phyloP scores from a whole-genome alignment of 163 green algal genomes.

The Volvox carteri region DNA sequence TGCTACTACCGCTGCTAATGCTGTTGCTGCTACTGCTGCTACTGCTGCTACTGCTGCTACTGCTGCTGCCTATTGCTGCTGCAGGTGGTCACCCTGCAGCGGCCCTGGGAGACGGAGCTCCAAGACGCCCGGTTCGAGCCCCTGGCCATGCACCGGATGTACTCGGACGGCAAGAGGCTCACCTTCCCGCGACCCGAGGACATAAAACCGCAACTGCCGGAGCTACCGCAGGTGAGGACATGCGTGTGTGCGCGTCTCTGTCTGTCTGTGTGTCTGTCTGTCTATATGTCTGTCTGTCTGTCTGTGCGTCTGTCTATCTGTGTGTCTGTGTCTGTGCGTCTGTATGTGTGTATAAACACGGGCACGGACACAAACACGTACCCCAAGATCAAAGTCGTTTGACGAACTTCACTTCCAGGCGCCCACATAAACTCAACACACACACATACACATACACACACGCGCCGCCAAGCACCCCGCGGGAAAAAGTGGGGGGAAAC shows the following conservation, averaged over 20 bases:
- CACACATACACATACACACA: too few species aligned
- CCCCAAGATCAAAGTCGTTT: too few species aligned
- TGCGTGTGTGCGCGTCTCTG: not conserved
- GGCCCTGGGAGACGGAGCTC: slow-evolving; percentile 32
- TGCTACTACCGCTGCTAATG: not conserved
- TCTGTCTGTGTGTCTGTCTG: not conserved
- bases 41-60: not conserved
- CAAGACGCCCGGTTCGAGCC: not conserved
- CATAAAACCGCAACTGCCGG: not conserved
- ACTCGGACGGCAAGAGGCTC: not conserved
- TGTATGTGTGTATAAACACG: too few species aligned
- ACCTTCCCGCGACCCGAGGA: not conserved
- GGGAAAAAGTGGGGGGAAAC: too few species aligned
- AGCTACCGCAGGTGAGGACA: slow-evolving; percentile 23
- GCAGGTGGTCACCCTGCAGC: slow-evolving; percentile 49
- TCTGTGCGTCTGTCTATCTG: not conserved
- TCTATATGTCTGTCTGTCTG: not conserved
- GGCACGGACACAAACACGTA: too few species aligned
- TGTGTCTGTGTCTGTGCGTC: too few species aligned
- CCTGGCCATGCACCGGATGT: not conserved
- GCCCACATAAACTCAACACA: too few species aligned
- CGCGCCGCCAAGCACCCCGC: too few species aligned
- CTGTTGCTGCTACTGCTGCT: not conserved
- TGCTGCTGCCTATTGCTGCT: not conserved
- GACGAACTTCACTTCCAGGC: too few species aligned